phyloP scores from a whole-genome alignment of 2,329 filamentous ascomycete genomes.

The Alternaria alternata region DNA sequence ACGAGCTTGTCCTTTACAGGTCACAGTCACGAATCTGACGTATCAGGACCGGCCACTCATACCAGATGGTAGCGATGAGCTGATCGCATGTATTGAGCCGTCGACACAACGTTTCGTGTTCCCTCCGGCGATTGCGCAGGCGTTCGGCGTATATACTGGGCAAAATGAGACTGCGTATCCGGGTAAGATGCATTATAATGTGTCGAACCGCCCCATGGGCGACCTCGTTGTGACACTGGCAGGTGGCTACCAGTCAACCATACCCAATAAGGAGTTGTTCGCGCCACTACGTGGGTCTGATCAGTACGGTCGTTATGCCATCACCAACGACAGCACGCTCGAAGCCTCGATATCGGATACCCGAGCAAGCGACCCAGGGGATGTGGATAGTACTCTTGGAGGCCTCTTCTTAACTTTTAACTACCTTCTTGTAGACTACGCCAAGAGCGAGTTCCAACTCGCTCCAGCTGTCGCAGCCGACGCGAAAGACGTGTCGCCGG shows the following conservation, averaged over 20 bases:
- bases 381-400: conserved; percentile 11
- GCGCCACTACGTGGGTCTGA: conserved; percentile 19
- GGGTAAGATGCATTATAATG: conserved; percentile 10
- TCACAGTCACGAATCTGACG: conserved; percentile 13
- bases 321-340: conserved; percentile 16
- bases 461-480: conserved; percentile 13
- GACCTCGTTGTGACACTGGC: conserved; percentile 11
- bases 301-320: conserved; percentile 17
- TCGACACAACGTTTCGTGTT: conserved; percentile 14
- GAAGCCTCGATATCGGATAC: conserved; percentile 17
- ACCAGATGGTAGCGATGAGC: not conserved
- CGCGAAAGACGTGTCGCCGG: not conserved
- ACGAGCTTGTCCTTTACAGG: conserved; percentile 15
- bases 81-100: conserved; percentile 15
- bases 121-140: conserved; percentile 8
- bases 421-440: conserved; percentile 19
- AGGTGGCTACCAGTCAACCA: conserved; percentile 14
- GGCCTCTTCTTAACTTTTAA: conserved; percentile 21
- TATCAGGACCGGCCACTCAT: conserved; percentile 9
- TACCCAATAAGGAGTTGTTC: conserved; percentile 18
- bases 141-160: not conserved
- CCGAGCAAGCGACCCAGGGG: conserved; percentile 4
- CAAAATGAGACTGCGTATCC: conserved; percentile 13
- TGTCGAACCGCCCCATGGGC: conserved; percentile 8
- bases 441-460: conserved; percentile 15